A percentile compares a stretch with the other conserved stretches of the same genome.
Conservation (phyloP, 75 land plant genomes). For the Selaginella tamariscina region DNA sequence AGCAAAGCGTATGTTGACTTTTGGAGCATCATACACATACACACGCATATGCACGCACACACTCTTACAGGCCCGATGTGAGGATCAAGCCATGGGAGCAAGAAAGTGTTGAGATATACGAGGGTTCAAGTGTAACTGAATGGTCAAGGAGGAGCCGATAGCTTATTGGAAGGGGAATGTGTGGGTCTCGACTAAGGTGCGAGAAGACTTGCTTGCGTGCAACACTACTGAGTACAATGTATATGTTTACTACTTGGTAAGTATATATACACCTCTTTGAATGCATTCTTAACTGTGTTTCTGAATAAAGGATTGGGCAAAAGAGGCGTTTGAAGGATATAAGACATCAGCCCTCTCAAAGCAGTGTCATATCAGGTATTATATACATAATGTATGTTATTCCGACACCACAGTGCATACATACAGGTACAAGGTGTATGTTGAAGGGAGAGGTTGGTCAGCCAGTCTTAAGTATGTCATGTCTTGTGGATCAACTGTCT, state of each 20-base stretch:
- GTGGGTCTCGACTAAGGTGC: slow-evolving; percentile 14
- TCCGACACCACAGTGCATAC: background rate
- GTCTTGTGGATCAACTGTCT: slow-evolving; percentile 48
- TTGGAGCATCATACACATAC: no score
- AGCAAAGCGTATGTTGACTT: background rate
- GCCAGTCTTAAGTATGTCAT: slow-evolving; percentile 56
- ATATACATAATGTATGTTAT: background rate
- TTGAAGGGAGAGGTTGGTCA: slow-evolving; percentile 62
- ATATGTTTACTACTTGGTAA: background rate
- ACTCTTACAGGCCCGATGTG: slow-evolving; percentile 41
- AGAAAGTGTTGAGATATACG: slow-evolving; percentile 17
- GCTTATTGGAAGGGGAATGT: slow-evolving; percentile 78
- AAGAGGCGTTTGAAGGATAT: slow-evolving; percentile 26
- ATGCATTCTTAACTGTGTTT: background rate
- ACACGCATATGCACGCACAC: no score
- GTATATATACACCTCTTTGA: background rate
- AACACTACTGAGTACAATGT: slow-evolving; percentile 8
- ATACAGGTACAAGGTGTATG: slow-evolving; percentile 48
- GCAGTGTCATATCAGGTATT: slow-evolving; percentile 45
- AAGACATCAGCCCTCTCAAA: slow-evolving; percentile 33
- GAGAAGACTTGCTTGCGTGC: slow-evolving; percentile 48
- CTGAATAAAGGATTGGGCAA: slow-evolving; percentile 36
- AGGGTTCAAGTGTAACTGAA: slow-evolving; percentile 26
- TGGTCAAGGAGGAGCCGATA: slow-evolving; percentile 55
- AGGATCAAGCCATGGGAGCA: slow-evolving; percentile 42